Percentiles rank a stretch among this genome's conserved stretches.
Evolutionary conservation across 805 yeast genomes (phyloP).

Genomic region (Huiozyma naganishii): DNA sequence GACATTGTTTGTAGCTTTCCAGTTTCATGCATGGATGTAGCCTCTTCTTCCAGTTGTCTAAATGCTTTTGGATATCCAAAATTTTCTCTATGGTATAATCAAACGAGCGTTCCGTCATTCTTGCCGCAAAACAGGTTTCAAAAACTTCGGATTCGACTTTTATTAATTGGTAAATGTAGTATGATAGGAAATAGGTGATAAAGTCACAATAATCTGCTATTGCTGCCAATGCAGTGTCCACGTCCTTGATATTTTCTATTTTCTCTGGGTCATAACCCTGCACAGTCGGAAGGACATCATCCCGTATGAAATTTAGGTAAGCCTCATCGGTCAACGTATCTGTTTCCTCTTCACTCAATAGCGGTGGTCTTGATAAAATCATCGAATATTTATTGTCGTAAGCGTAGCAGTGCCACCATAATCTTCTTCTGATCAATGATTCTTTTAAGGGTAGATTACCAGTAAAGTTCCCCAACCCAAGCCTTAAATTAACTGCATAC

Average conservation of each 20-base stretch:
- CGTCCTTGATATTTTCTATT: constrained; percentile 5
- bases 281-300: constrained; percentile 4
- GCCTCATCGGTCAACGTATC: constrained; percentile 15
- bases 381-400: constrained; percentile 16
- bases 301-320: constrained; percentile 13
- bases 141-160: constrained; percentile 11
- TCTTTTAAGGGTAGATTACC: constrained; percentile 30
- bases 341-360: constrained; percentile 15
- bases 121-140: constrained; percentile 13
- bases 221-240: constrained; percentile 11
- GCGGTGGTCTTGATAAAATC: constrained; percentile 14
- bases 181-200: constrained; percentile 15
- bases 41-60: constrained; percentile 15
- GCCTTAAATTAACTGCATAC: constrained; percentile 46
- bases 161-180: constrained; percentile 11
- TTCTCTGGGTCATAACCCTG: constrained; percentile 5
- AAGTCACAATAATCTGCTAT: constrained; percentile 12
- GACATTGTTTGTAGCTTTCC: constrained; percentile 14
- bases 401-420: constrained; percentile 39
- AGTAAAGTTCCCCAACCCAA: constrained; percentile 37
- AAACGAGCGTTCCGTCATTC: constrained; percentile 12
- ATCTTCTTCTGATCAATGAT: constrained; percentile 26
- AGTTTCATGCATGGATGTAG: constrained; percentile 17
- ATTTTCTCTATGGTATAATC: constrained; percentile 16
- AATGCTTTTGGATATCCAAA: constrained; percentile 8